Conservation (phyloP, 352 stramenopile genomes). For the Phytophthora fragariae region DNA sequence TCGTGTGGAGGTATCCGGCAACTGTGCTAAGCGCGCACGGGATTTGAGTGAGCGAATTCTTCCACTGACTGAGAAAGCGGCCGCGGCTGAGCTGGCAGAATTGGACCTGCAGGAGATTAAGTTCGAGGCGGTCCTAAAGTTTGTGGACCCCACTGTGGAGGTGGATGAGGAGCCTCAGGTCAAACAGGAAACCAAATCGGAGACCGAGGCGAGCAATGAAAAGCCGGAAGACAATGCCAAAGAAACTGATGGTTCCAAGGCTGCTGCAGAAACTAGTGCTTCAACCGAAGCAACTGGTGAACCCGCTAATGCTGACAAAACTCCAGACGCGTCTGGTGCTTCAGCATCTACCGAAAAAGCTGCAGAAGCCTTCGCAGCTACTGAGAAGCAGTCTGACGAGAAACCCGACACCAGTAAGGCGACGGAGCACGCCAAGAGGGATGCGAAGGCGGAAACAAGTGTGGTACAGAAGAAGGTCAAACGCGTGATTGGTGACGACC, state of each 20-base stretch:
- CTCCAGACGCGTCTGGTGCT: constrained; percentile 5
- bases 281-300: constrained; percentile 6
- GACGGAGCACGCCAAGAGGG: constrained; percentile 48
- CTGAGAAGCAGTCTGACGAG: constrained; percentile 34
- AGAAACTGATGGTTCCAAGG: constrained; percentile 26
- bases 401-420: constrained; percentile 9
- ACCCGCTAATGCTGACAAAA: constrained; percentile 31
- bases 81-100: constrained; percentile 64
- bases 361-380: constrained; percentile 23
- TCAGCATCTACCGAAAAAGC: background rate
- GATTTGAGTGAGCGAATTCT: constrained; percentile 73
- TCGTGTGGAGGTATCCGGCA: constrained; percentile 73
- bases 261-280: constrained; percentile 1
- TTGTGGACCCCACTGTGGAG: constrained; percentile 55
- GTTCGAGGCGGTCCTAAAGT: constrained; percentile 64
- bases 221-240: constrained; percentile 24
- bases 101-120: constrained; percentile 88
- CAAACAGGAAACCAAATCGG: constrained; percentile 20
- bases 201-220: constrained; percentile 21
- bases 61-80: constrained; percentile 67
- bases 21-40: constrained; percentile 68
- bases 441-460: constrained; percentile 22
- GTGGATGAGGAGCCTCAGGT: constrained; percentile 28
- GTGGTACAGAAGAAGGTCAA: constrained; percentile 37
- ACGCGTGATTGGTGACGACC: constrained; percentile 58